A percentile compares a stretch with the other conserved stretches of the same genome.
phyloP scores from a whole-genome alignment of 2,329 filamentous ascomycete species.

The Xylaria arbuscula region DNA sequence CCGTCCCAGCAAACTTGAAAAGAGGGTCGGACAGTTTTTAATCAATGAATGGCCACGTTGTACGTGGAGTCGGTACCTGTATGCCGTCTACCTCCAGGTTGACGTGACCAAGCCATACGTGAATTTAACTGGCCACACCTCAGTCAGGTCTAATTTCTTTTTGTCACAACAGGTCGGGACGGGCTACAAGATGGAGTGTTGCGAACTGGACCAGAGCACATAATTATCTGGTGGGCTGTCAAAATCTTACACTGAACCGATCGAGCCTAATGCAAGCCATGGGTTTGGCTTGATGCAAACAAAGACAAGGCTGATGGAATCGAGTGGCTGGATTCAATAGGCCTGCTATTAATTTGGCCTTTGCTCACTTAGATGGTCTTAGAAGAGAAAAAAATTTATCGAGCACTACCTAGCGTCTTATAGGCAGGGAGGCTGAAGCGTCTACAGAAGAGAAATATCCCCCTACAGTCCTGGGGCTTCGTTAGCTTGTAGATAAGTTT shows the following conservation, averaged over 20 bases:
- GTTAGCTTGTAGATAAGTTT: too few species aligned
- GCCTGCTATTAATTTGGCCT: background rate
- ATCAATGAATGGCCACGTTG: background rate
- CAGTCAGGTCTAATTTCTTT: constrained; percentile 1
- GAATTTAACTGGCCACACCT: constrained; percentile 1
- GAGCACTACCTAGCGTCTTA: background rate
- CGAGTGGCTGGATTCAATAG: background rate
- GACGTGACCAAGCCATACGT: background rate
- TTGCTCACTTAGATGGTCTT: background rate
- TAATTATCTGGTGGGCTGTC: background rate
- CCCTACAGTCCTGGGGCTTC: too few species aligned
- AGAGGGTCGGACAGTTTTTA: constrained; percentile 5
- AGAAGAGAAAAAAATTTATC: constrained; percentile 3
- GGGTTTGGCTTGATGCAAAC: background rate
- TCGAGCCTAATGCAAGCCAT: constrained; percentile 2
- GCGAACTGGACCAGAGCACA: too few species aligned
- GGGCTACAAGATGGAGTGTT: background rate
- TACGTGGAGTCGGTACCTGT: background rate
- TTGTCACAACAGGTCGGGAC: background rate
- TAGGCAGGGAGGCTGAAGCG: background rate
- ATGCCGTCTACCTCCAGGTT: background rate
- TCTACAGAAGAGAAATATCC: too few species aligned
- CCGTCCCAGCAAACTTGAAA: constrained; percentile 1
- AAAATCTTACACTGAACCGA: background rate
- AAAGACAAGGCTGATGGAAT: constrained; percentile 10